Conservation (phyloP, 2,329 filamentous ascomycete species). For the Penicillium sp. region DNA sequence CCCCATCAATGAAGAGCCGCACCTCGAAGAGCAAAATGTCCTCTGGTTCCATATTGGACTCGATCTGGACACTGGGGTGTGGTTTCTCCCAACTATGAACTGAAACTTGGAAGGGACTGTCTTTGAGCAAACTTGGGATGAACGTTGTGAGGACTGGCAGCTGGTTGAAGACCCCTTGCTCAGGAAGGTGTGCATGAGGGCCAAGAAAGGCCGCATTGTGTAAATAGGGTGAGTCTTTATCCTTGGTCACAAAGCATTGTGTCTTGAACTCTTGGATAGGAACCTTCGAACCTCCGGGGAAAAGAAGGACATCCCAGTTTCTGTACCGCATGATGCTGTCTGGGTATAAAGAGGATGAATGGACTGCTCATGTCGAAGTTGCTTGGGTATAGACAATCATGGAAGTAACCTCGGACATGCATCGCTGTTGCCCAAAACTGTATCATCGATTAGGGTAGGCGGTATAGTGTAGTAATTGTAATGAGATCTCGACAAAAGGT, state of each 20-base stretch:
- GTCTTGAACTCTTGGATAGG: slow-evolving; percentile 82
- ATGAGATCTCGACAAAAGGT: too few species aligned
- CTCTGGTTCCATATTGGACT: slow-evolving; percentile 55
- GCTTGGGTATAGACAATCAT: neutral
- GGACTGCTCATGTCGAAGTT: neutral
- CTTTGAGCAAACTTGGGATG: slow-evolving; percentile 61
- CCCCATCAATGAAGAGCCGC: slow-evolving; percentile 67
- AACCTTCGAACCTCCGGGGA: slow-evolving; percentile 64
- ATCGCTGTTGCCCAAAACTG: neutral
- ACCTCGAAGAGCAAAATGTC: slow-evolving; percentile 63
- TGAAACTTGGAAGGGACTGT: slow-evolving; percentile 66
- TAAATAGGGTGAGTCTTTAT: slow-evolving; percentile 54
- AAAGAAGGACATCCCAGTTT: slow-evolving; percentile 82
- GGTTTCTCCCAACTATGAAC: slow-evolving; percentile 71
- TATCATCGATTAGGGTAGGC: neutral
- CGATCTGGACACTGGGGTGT: slow-evolving; percentile 57
- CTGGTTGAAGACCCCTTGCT: slow-evolving; percentile 32
- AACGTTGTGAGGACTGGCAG: slow-evolving; percentile 71
- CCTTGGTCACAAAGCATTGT: slow-evolving; percentile 65
- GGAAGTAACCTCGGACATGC: neutral
- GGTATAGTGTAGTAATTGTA: neutral
- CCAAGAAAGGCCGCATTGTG: slow-evolving; percentile 45
- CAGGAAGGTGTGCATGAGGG: slow-evolving; percentile 23
- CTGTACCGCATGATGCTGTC: slow-evolving; percentile 69
- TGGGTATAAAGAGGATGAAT: neutral